Evolutionary conservation across 805 yeast species (phyloP), one percentile per base, ranked within the genome.

Genomic region (Wickerhamiella dianesei): DNA sequence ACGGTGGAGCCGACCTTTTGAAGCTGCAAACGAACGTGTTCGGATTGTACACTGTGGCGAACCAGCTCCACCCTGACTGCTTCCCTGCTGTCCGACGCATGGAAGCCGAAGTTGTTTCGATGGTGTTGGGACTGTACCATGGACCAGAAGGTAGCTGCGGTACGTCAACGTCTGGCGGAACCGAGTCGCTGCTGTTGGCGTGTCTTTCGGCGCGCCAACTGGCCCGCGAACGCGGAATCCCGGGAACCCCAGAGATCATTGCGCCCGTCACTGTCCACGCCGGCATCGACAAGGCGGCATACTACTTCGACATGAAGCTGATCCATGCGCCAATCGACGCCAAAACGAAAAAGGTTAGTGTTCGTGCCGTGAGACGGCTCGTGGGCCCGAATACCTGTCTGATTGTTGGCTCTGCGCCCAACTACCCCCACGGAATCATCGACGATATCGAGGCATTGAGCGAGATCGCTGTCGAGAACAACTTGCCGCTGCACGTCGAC

Each of bases 41-140:
- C 62, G 74, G 77, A 45, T 73, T 74, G 58, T 88, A 76, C 62
- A 76, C 92, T 4, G 87, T 88, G 20, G 86, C 96, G 2, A 89
- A 92, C 65, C 98, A 92, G 65, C 69, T 89, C 44, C 98, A 89
- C 62, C 98, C 98, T 0, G 97, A 89, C 64, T 92, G 87, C 3
- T 89, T 89, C 60, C 98, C 97, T 0, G 97, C 94, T 4, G 83
- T 89, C 5, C 76, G 98, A 40, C 87, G 89, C 63, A 88, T 89
- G 95, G 98, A 89, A 60, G 70, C 95, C 4, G 97, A 92, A 59
- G 85, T 88, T 9, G 96, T 89, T 3, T 70, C 89, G 1, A 92
- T 92, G 97, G 88, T 82, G 3, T 67, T 92, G 52, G 72, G 70
- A 17, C 59, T 88, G 57, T 89, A 81, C 68, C 73, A 88, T 62